Evolutionary conservation across 2,329 filamentous ascomycete genomes (phyloP).

Genomic region (Cladosporium sp.): DNA sequence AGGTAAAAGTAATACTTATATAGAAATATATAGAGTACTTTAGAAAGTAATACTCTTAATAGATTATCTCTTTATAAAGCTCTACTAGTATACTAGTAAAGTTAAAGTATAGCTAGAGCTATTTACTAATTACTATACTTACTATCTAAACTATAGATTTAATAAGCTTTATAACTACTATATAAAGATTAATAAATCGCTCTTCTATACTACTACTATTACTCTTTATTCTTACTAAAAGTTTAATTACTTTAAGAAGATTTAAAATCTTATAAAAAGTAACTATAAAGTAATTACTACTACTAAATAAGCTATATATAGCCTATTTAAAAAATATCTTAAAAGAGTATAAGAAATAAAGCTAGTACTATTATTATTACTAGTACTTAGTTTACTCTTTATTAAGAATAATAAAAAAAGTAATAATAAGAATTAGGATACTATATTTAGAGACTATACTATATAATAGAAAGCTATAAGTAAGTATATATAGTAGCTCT

Average conservation of each 20-base stretch:
- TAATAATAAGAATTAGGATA: neutral
- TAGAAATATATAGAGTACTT: neutral
- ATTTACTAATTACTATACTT: neutral
- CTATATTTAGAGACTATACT: neutral
- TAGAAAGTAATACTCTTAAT: neutral
- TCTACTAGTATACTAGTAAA: neutral
- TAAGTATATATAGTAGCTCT: no score
- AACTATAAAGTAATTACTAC: neutral
- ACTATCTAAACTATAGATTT: neutral
- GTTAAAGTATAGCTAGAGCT: neutral
- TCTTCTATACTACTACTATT: neutral
- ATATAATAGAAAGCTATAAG: no score
- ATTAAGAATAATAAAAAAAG: neutral
- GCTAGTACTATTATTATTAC: no score
- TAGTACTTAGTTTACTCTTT: neutral
- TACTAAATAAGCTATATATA: neutral
- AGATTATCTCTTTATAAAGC: neutral
- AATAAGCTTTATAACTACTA: neutral
- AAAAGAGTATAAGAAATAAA: no score
- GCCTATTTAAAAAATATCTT: no score
- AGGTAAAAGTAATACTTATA: neutral
- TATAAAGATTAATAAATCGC: no score
- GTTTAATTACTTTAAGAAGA: neutral
- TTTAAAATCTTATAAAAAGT: neutral
- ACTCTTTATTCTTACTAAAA: neutral